Evolutionary conservation across 805 yeast species (phyloP).

Genomic region (Blastobotrys terrestris): DNA sequence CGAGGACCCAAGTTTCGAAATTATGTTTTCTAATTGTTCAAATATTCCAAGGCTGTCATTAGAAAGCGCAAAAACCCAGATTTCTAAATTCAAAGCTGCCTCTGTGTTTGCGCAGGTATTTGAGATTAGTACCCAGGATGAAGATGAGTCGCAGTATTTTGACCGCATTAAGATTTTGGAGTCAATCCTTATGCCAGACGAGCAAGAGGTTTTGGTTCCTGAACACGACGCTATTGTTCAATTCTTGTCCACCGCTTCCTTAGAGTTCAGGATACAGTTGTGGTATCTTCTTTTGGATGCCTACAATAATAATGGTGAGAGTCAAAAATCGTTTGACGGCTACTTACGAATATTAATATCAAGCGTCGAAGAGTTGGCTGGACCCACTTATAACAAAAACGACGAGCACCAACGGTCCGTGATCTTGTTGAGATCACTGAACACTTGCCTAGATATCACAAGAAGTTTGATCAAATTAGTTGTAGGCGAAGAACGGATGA

Average conservation of each 20-base stretch:
- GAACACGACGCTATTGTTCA: constrained; percentile 48
- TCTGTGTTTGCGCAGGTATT: constrained; percentile 54
- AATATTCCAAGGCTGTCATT: constrained; percentile 51
- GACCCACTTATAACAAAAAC: constrained; percentile 21
- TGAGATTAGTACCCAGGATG: constrained; percentile 8
- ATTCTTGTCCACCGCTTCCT: constrained; percentile 58
- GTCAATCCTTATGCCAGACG: constrained; percentile 31
- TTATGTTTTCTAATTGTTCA: constrained; percentile 52
- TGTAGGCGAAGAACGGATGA: background rate
- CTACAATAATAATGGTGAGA: constrained; percentile 38
- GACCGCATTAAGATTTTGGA: constrained; percentile 22
- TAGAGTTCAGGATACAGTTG: constrained; percentile 59
- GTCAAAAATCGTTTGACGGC: constrained; percentile 46
- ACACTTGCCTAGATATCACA: constrained; percentile 49
- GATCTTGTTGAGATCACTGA: constrained; percentile 44
- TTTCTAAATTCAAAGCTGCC: constrained; percentile 66
- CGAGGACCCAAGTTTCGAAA: constrained; percentile 20
- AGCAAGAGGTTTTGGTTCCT: constrained; percentile 15
- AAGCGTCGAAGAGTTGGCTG: constrained; percentile 36
- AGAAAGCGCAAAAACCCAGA: constrained; percentile 49
- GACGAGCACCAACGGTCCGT: constrained; percentile 34
- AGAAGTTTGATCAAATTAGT: constrained; percentile 24
- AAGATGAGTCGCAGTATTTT: constrained; percentile 4
- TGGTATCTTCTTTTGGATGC: constrained; percentile 68
- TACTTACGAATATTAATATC: constrained; percentile 38